Evolutionary conservation across 2,329 filamentous ascomycete species (phyloP), one percentile per base, ranked within the genome.

Genomic region (Pseudogymnoascus verrucosus): DNA sequence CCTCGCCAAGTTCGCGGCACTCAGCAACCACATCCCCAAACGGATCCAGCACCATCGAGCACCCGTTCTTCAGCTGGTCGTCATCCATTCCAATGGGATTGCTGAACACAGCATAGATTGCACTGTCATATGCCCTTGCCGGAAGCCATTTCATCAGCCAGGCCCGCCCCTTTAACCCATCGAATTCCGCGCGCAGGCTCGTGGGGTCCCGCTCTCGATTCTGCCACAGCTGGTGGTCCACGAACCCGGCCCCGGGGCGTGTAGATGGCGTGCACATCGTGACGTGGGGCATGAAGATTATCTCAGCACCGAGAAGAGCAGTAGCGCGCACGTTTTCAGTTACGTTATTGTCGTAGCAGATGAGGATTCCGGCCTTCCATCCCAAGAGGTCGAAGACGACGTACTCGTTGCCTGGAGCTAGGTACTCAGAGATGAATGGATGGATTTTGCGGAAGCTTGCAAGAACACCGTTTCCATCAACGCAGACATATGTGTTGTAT

Each of bases 81-180:
- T 64, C 42, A 60, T 64, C 63, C 63, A 64, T 64, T 19, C 63
- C 63, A 42, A 67, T 65, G 7, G 65, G 66, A 31, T 65, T 67
- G 54, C 61, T 64, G 36, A 67, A 65, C 5, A 67, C 65, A 3
- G 62, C 65, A 51, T 67, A 67, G 14, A 67, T 11, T 7, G 47
- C 65, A 61, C 61, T 67, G 37, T 67, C 66, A 36, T 67, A 67
- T 36, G 66, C 66, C 21, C 65, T 26, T 8, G 64, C 64, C 8
- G 63, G 66, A n/a, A 67, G 62, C 66, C 65, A 67, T 39, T 65
- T 67, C 65, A 67, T 67, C 37, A 67, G 31, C 61, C 66, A 67
- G 5, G 36, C 64, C 12, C 63, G 44, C 2, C 65, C 65, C 54
- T 67, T 67, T 31, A 67, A 47, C 12, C 63, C 64, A 26, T 67